Conservation (phyloP, 139 green algal species). For the Chlorella sp. region DNA sequence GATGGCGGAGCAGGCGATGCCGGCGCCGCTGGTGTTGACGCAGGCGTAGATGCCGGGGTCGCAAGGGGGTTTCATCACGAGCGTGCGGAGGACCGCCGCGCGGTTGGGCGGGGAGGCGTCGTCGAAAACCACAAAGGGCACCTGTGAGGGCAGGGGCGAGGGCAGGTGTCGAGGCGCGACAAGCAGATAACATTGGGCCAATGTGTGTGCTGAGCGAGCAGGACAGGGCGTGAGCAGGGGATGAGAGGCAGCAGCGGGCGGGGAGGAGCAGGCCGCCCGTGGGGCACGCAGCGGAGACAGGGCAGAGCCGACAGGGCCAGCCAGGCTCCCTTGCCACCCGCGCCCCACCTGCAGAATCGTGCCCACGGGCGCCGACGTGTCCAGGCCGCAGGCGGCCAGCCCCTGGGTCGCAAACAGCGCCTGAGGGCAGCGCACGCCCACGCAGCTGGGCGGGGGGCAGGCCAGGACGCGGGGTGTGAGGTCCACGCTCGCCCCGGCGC, state of each 20-base stretch:
- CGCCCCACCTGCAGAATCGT: not conserved
- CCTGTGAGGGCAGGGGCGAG: not conserved
- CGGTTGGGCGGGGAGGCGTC: not conserved
- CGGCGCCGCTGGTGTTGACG: not conserved
- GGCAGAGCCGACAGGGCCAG: too few relatives aligned
- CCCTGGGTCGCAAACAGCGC: not conserved
- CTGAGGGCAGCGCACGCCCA: not conserved
- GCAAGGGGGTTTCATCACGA: not conserved
- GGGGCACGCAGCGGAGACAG: too few relatives aligned
- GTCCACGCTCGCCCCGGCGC: too few relatives aligned
- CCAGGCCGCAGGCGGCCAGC: not conserved
- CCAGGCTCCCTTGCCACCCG: too few relatives aligned
- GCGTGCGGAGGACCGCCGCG: not conserved
- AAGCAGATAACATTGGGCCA: too few relatives aligned
- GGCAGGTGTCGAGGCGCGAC: too few relatives aligned
- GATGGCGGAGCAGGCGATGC: not conserved
- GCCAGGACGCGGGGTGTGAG: not conserved
- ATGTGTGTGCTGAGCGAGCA: too few relatives aligned
- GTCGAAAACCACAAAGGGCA: not conserved
- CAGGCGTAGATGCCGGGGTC: not conserved
- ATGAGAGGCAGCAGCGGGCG: too few relatives aligned
- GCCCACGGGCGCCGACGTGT: not conserved
- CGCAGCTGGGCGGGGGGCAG: not conserved
- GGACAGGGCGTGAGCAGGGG: too few relatives aligned
- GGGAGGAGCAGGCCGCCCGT: too few relatives aligned